phyloP scores from a whole-genome alignment of 163 green algal species.

The Chlorella variabilis region DNA sequence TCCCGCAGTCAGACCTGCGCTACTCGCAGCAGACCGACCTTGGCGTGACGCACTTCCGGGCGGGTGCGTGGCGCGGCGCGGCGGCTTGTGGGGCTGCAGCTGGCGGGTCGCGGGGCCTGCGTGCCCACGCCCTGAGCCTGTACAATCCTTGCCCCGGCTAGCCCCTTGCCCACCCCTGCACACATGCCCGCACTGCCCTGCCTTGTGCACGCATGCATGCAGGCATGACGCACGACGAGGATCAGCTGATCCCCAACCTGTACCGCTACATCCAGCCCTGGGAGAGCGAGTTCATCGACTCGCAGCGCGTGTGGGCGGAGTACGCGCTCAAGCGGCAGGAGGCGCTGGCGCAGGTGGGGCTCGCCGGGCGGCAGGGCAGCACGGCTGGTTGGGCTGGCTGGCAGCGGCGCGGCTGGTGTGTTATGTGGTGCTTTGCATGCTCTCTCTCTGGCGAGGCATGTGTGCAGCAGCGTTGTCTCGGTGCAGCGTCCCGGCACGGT shows the following conservation, averaged over 20 bases:
- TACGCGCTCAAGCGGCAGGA: slow-evolving; percentile 99
- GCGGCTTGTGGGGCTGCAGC: too few species aligned
- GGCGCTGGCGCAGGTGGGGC: slow-evolving; percentile 71
- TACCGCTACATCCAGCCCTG: slow-evolving; percentile 98
- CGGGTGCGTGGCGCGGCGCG: slow-evolving; percentile 29
- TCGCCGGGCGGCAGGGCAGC: too few species aligned
- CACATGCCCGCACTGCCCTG: not conserved
- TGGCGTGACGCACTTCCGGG: slow-evolving; percentile 98
- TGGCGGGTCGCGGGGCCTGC: too few species aligned
- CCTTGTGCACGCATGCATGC: too few species aligned
- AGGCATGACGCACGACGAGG: slow-evolving; percentile 99
- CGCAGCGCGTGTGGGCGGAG: slow-evolving; percentile 98
- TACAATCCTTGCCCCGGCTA: too few species aligned
- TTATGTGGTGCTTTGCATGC: not conserved
- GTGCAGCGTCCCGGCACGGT: too few species aligned
- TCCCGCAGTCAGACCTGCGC: slow-evolving; percentile 98
- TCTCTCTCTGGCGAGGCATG: too few species aligned
- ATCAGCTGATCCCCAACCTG: slow-evolving; percentile 99
- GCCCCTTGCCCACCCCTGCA: too few species aligned
- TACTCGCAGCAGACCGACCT: slow-evolving; percentile 99
- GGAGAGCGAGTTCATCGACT: slow-evolving; percentile 99
- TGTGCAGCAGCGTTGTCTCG: too few species aligned
- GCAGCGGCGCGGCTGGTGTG: not conserved
- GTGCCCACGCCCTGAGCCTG: too few species aligned
- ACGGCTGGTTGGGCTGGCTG: too few species aligned